phyloP scores from a whole-genome alignment of 306 rosid genomes.

The Fragaria nilgerrensis region DNA sequence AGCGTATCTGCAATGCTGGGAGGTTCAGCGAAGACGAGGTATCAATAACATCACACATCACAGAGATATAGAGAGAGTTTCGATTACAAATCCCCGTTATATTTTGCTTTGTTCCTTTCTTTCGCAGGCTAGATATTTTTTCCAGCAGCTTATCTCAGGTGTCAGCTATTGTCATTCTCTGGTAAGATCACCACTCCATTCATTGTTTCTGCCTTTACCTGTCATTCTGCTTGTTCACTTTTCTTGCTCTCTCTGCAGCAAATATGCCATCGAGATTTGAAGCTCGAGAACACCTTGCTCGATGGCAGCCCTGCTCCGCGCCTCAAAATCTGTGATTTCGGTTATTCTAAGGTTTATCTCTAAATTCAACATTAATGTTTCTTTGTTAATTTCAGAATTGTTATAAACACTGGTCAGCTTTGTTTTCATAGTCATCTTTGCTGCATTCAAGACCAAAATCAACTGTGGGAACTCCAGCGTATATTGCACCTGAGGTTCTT shows the following conservation, averaged over 20 bases:
- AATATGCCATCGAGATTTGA: conserved; percentile 86
- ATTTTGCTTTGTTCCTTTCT: neutral
- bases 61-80: too few relatives aligned
- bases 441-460: conserved; percentile 87
- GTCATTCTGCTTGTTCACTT: neutral
- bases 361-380: conserved; percentile 15
- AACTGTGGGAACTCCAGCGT: conserved; percentile 83
- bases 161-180: conserved; percentile 78
- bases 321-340: conserved; percentile 85
- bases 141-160: conserved; percentile 94
- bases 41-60: too few relatives aligned
- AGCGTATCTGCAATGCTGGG: conserved; percentile 75
- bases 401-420: conserved; percentile 27
- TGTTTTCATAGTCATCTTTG: conserved; percentile 64
- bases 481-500: conserved; percentile 89
- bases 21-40: conserved; percentile 89
- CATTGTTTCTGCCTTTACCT: conserved; percentile 9
- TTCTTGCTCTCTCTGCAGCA: conserved; percentile 45
- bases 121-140: conserved; percentile 82
- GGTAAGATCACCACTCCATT: conserved; percentile 31
- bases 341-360: conserved; percentile 71
- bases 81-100: neutral
- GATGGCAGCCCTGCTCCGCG: conserved; percentile 92
- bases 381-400: neutral
- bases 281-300: conserved; percentile 77